A percentile compares a stretch with the other conserved stretches of the same genome.
phyloP scores from a whole-genome alignment of 306 rosid genomes.

The Amphicarpaea edgeworthii region DNA sequence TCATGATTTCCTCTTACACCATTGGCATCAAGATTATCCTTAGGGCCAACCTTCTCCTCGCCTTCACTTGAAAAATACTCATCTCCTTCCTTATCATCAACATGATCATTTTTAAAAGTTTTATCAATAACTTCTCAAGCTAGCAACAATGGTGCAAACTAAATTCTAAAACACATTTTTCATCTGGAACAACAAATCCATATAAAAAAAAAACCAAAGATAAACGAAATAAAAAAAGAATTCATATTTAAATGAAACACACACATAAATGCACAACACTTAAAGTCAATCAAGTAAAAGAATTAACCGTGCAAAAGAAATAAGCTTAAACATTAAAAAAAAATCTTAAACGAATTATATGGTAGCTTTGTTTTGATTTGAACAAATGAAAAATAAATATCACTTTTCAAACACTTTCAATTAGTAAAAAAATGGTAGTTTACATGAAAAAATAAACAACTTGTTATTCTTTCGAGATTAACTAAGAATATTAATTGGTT shows the following conservation, averaged over 20 bases:
- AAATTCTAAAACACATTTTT: no score
- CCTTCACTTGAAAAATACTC: slow-evolving; percentile 76
- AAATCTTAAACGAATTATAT: no score
- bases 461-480: not conserved
- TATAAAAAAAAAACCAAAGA: no score
- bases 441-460: not conserved
- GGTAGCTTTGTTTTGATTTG: not conserved
- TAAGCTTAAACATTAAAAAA: no score
- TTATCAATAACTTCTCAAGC: no score
- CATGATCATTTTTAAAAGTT: slow-evolving; percentile 44
- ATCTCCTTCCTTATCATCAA: slow-evolving; percentile 56
- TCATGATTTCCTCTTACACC: slow-evolving; percentile 59
- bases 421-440: not conserved
- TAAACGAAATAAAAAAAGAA: no score
- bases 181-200: no score
- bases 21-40: slow-evolving; percentile 67
- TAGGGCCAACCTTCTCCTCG: slow-evolving; percentile 66
- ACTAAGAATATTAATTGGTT: not conserved
- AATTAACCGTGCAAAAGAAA: not conserved
- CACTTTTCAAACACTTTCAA: not conserved
- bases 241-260: no score
- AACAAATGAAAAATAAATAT: not conserved
- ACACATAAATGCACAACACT: not conserved
- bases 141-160: no score
- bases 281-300: slow-evolving; percentile 10